Evolutionary conservation across 2,329 filamentous ascomycete species (phyloP).

Genomic region (Aureobasidium sp.): DNA sequence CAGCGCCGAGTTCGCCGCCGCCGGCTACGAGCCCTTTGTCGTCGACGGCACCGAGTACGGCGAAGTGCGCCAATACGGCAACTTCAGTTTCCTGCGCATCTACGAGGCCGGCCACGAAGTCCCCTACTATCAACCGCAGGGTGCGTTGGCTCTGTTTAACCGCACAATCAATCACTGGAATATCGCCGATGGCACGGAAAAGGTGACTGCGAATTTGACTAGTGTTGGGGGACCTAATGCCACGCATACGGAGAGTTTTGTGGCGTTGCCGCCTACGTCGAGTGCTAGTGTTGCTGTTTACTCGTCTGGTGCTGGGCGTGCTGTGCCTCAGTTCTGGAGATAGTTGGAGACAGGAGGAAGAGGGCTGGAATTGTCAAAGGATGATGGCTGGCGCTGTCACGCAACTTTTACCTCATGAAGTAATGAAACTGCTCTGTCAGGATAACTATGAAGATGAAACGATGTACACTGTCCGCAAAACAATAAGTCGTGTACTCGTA

Average conservation of each 20-base stretch:
- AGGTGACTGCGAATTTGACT: conserved; percentile 30
- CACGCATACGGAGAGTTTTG: conserved; percentile 35
- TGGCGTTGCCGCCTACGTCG: conserved; percentile 28
- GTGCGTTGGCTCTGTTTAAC: conserved; percentile 31
- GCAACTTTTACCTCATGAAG: not conserved
- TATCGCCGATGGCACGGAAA: conserved; percentile 30
- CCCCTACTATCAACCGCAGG: conserved; percentile 35
- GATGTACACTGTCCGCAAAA: not conserved
- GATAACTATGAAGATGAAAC: not conserved
- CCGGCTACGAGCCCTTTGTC: conserved; percentile 29
- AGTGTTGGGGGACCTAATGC: conserved; percentile 30
- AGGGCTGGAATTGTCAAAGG: not conserved
- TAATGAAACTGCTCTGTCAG: not conserved
- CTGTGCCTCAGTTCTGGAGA: not conserved
- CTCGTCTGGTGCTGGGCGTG: not conserved
- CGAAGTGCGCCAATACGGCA: conserved; percentile 30
- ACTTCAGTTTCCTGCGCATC: conserved; percentile 26
- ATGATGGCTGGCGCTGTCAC: not conserved
- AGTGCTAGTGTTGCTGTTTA: not conserved
- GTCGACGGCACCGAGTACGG: conserved; percentile 36
- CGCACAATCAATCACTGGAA: conserved; percentile 31
- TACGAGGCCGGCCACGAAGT: conserved; percentile 37
- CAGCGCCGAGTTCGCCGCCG: conserved; percentile 24
- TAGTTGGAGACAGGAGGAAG: not conserved
- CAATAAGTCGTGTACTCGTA: not conserved